Percentiles rank a stretch among this genome's conserved stretches.
Evolutionary conservation across 2,329 filamentous ascomycete species (phyloP).

Genomic region (Colletotrichum truncatum): DNA sequence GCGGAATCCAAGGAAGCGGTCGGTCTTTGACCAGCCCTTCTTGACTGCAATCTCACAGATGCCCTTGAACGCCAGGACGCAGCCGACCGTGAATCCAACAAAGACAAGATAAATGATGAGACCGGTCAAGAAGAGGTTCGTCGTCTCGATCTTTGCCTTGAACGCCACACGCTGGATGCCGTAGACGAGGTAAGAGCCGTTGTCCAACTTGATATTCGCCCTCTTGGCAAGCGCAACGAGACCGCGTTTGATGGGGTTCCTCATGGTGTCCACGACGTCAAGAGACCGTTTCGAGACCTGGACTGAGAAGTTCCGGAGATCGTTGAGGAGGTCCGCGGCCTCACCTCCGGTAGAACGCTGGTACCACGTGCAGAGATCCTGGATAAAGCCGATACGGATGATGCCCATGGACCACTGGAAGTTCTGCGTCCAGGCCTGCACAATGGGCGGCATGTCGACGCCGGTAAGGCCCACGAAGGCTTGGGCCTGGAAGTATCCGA

Average conservation of each 20-base stretch:
- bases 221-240: conserved; percentile 58
- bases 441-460: conserved; percentile 85
- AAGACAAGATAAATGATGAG: conserved; percentile 90
- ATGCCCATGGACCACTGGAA: conserved; percentile 99
- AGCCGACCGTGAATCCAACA: conserved; percentile 76
- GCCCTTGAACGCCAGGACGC: conserved; percentile 82
- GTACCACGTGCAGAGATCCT: conserved; percentile 93
- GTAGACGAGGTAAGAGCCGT: conserved; percentile 71
- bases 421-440: conserved; percentile 93
- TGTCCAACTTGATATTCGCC: conserved; percentile 60
- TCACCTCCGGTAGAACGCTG: conserved; percentile 91
- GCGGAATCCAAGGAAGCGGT: conserved; percentile 93
- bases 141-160: conserved; percentile 82
- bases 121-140: conserved; percentile 94
- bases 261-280: conserved; percentile 41
- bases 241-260: conserved; percentile 56
- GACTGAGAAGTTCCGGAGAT: conserved; percentile 78
- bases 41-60: conserved; percentile 80
- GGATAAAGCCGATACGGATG: conserved; percentile 84
- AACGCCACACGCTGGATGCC: conserved; percentile 94
- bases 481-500: conserved; percentile 93
- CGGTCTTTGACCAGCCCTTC: conserved; percentile 79
- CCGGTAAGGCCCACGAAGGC: conserved; percentile 89
- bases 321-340: conserved; percentile 80
- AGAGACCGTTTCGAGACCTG: conserved; percentile 75